Conservation (phyloP, 148 eudicot genomes). For the Rhododendron mucronatum region DNA sequence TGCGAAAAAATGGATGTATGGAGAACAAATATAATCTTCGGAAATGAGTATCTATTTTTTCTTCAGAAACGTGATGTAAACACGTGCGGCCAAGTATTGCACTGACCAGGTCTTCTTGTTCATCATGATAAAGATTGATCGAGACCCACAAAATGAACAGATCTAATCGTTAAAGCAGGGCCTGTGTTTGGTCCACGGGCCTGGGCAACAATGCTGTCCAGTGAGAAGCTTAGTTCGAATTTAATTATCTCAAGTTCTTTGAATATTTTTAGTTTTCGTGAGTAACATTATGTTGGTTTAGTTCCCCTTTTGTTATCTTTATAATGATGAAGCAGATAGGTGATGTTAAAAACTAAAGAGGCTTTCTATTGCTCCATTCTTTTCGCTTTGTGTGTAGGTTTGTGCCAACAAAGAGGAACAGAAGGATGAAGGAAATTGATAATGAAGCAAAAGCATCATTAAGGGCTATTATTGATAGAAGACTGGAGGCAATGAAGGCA, state of each 20-base stretch:
- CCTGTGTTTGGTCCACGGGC: too few species aligned
- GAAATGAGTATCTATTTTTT: background rate
- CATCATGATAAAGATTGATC: too few species aligned
- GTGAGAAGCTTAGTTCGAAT: background rate
- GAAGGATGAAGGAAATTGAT: constrained; percentile 13
- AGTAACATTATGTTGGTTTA: background rate
- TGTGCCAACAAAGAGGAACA: constrained; percentile 23
- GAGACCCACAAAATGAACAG: background rate
- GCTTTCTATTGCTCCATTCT: background rate
- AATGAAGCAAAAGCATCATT: constrained; percentile 8
- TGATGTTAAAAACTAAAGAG: background rate
- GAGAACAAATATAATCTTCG: background rate
- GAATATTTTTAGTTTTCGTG: background rate
- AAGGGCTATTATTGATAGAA: constrained; percentile 9
- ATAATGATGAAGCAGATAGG: background rate
- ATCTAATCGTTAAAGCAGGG: too few species aligned
- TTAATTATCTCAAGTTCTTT: background rate
- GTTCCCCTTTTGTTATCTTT: background rate
- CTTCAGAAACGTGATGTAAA: background rate
- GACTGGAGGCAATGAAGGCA: constrained; percentile 11
- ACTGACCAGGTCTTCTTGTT: too few species aligned
- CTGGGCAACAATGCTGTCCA: background rate
- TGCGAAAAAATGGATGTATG: background rate
- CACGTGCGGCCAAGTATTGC: too few species aligned
- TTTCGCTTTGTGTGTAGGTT: constrained; percentile 1